phyloP scores from a whole-genome alignment of 2,329 filamentous ascomycete species.

The Nigrospora sphaerica region DNA sequence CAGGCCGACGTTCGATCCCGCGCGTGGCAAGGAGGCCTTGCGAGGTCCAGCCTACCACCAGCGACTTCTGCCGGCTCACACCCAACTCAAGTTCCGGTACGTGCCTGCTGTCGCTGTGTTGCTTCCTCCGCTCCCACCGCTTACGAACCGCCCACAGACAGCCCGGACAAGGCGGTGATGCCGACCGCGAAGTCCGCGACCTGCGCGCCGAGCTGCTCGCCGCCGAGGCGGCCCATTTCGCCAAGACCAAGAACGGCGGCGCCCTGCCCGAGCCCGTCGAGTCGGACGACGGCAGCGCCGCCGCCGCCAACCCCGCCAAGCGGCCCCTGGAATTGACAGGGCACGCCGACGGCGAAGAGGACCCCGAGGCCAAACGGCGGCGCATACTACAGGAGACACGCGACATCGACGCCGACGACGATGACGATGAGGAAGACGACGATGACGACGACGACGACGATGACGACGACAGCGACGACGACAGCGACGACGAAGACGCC shows the following conservation, averaged over 20 bases:
- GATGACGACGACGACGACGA: slow-evolving; percentile 37
- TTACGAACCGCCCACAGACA: slow-evolving; percentile 39
- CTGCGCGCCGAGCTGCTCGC: slow-evolving; percentile 83
- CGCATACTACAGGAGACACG: slow-evolving; percentile 82
- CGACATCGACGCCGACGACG: slow-evolving; percentile 77
- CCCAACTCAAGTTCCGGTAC: slow-evolving; percentile 79
- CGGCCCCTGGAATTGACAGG: slow-evolving; percentile 52
- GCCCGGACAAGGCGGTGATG: slow-evolving; percentile 82
- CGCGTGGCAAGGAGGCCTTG: slow-evolving; percentile 88
- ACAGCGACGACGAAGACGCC: slow-evolving; percentile 69
- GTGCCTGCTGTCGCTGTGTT: slow-evolving; percentile 8
- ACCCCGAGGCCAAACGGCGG: slow-evolving; percentile 74
- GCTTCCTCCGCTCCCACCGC: background rate
- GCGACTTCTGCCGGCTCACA: slow-evolving; percentile 88
- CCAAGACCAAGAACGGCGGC: slow-evolving; percentile 66
- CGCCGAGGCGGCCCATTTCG: slow-evolving; percentile 81
- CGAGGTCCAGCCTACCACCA: slow-evolving; percentile 94
- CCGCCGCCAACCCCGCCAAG: slow-evolving; percentile 45
- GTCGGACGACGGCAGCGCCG: slow-evolving; percentile 29
- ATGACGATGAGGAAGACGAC: slow-evolving; percentile 52
- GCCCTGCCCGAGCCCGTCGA: slow-evolving; percentile 37
- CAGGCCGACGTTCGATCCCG: slow-evolving; percentile 94
- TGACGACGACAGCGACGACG: slow-evolving; percentile 37
- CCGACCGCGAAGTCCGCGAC: slow-evolving; percentile 65
- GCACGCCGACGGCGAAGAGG: slow-evolving; percentile 44